Evolutionary conservation across 2,329 filamentous ascomycete genomes (phyloP), one percentile per base, ranked within the genome.

Genomic region (Gaeumannomyces sp.): DNA sequence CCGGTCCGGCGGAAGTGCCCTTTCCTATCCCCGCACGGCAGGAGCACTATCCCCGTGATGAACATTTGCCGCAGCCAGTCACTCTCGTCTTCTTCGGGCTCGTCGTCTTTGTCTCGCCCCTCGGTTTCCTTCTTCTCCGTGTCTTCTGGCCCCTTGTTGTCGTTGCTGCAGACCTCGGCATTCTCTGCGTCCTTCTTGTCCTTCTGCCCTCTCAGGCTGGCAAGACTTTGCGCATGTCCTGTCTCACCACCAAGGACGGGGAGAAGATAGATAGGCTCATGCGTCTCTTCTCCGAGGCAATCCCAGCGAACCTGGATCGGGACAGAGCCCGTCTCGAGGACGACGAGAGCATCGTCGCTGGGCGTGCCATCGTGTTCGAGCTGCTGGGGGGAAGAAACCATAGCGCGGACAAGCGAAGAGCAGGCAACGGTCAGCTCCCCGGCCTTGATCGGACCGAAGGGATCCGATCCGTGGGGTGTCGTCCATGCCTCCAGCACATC

Each of bases 401-500:
- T 31, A 4, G 59, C 59, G 16, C 6, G 31, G 59, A 60, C 29
- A 19, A 60, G 29, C 22, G 29, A 60, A 22, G 29, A 35, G 35
- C 4, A 60, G 11, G 59, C 59, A 19, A 60, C 16, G 11, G 59
- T 60, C 16, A 60, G 29, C 59, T 60, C 59, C 16, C 59, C 59
- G 29, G 4, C 59, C 14, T 35, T 31, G 29, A 60, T 16, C 4
- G 59, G 28, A 10, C 59, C 59, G n/a, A 60, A 60, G 14, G 22
- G 29, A 60, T 60, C 59, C 14, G 4, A 14, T 27, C 27, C 59
- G 29, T 35, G 14, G 10, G 59, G 59, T 28, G 11, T 60, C 13
- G 59, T 60, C 59, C 59, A 60, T 22, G 59, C 29, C 8, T 60
- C 29, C 28, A 60, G 35, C n/a, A 60, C 59, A 29, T 60, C 59